phyloP scores from a whole-genome alignment of 225 moss, liverwort and hornwort genomes.

The Marchantia polymorpha region DNA sequence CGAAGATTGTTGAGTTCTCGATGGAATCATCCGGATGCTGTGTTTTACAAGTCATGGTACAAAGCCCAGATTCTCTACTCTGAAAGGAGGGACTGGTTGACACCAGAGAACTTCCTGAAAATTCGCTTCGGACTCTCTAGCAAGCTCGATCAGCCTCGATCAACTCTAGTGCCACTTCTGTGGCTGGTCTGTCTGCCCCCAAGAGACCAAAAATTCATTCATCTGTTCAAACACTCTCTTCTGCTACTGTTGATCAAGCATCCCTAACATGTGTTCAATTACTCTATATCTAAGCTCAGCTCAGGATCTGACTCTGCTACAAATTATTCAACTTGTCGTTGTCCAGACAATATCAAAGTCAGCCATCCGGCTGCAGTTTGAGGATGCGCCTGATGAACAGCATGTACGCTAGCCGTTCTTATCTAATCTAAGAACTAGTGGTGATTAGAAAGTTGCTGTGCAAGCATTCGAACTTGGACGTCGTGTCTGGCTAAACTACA shows the following conservation, averaged over 20 bases:
- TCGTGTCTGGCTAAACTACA: constrained; percentile 12
- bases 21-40: not conserved
- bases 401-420: not conserved
- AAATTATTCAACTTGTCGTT: constrained; percentile 12
- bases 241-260: constrained; percentile 2
- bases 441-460: not conserved
- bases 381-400: constrained; percentile 14
- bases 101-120: not conserved
- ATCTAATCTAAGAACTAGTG: not conserved
- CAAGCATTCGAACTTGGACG: not conserved
- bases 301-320: constrained; percentile 12
- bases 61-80: not conserved
- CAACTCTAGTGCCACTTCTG: constrained; percentile 2
- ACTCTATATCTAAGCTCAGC: constrained; percentile 11
- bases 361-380: constrained; percentile 16
- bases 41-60: constrained; percentile 18
- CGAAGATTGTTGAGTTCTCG: not conserved
- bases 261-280: not conserved
- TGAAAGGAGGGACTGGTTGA: not conserved
- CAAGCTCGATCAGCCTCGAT: not conserved
- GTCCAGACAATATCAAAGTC: constrained; percentile 11
- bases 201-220: constrained; percentile 3
- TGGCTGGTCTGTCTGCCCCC: constrained; percentile 2
- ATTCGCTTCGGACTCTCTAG: not conserved
- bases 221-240: not conserved